Evolutionary conservation across 2,329 filamentous ascomycete species (phyloP).

Genomic region (Fusarium sterilihyphosum): DNA sequence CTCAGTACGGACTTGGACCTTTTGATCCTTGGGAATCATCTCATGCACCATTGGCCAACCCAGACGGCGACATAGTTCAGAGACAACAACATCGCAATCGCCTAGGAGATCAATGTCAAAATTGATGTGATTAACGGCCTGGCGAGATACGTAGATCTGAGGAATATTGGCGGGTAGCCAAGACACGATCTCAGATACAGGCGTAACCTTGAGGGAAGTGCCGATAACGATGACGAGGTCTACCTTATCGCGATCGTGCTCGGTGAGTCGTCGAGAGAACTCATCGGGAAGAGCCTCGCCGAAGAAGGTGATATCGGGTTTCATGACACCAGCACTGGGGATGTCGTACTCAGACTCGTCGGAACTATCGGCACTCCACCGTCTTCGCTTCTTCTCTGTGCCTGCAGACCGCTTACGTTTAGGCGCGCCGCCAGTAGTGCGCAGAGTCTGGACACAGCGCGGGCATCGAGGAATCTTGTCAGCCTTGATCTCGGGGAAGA

Average conservation of each 20-base stretch:
- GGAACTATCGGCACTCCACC: conserved; percentile 51
- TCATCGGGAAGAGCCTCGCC: conserved; percentile 87
- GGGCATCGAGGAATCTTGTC: conserved; percentile 81
- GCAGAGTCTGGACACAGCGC: conserved; percentile 70
- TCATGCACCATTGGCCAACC: conserved; percentile 84
- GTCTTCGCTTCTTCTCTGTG: conserved; percentile 54
- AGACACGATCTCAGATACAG: conserved; percentile 90
- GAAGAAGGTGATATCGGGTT: conserved; percentile 98
- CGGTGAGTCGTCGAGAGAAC: conserved; percentile 83
- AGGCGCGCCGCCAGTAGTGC: conserved; percentile 37
- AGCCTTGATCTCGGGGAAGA: conserved; percentile 82
- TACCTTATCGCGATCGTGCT: conserved; percentile 80
- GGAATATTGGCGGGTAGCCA: conserved; percentile 82
- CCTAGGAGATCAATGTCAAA: conserved; percentile 98
- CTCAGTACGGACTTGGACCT: conserved; percentile 62
- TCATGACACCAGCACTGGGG: conserved; percentile 83
- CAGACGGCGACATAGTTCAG: conserved; percentile 83
- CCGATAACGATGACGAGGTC: conserved; percentile 97
- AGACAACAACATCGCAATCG: conserved; percentile 90
- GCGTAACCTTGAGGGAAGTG: conserved; percentile 93
- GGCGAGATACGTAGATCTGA: conserved; percentile 89
- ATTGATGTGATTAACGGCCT: conserved; percentile 86
- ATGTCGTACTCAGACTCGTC: conserved; percentile 64
- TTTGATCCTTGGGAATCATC: conserved; percentile 78
- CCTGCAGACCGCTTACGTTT: conserved; percentile 55